Evolutionary conservation across 257 asterid genomes (phyloP).

Genomic region (Henckelia pumila): DNA sequence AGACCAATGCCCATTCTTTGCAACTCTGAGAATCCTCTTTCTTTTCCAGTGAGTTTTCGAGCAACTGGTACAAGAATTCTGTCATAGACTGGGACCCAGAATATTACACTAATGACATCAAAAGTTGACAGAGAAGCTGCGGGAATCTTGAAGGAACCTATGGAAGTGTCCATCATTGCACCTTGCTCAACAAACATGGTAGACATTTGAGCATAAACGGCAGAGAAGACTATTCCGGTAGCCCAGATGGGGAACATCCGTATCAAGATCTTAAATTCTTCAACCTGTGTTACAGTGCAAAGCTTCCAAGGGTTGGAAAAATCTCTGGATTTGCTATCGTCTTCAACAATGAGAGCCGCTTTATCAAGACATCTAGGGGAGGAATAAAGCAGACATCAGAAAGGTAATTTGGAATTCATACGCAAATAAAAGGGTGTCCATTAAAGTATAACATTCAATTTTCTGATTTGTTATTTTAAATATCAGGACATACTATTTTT

Average conservation of each 20-base stretch:
- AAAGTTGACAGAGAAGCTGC: slow-evolving; percentile 83
- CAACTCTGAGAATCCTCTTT: slow-evolving; percentile 69
- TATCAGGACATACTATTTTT: not conserved
- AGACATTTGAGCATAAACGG: slow-evolving; percentile 88
- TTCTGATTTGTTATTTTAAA: not conserved
- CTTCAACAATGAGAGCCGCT: slow-evolving; percentile 61
- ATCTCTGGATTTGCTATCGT: slow-evolving; percentile 48
- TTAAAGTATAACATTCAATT: not conserved
- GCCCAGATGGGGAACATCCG: slow-evolving; percentile 98
- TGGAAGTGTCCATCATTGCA: slow-evolving; percentile 77
- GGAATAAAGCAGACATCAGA: slow-evolving; percentile 13
- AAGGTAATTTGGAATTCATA: not conserved
- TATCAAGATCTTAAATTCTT: slow-evolving; percentile 73
- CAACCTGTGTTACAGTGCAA: slow-evolving; percentile 89
- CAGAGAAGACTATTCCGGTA: slow-evolving; percentile 81
- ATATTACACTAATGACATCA: slow-evolving; percentile 75
- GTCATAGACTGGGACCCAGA: slow-evolving; percentile 90
- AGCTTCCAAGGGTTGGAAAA: slow-evolving; percentile 73
- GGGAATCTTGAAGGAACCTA: slow-evolving; percentile 78
- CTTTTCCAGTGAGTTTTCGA: slow-evolving; percentile 60
- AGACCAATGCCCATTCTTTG: slow-evolving; percentile 92
- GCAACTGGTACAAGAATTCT: slow-evolving; percentile 72
- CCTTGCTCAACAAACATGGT: slow-evolving; percentile 97
- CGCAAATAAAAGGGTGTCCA: too few relatives aligned
- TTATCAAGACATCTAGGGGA: slow-evolving; percentile 77